These are phyloP conservation scores for Persicaria tinctoria DNA, from an alignment of 148 eudicot genomes.

Conservation along the genomic window DNA sequence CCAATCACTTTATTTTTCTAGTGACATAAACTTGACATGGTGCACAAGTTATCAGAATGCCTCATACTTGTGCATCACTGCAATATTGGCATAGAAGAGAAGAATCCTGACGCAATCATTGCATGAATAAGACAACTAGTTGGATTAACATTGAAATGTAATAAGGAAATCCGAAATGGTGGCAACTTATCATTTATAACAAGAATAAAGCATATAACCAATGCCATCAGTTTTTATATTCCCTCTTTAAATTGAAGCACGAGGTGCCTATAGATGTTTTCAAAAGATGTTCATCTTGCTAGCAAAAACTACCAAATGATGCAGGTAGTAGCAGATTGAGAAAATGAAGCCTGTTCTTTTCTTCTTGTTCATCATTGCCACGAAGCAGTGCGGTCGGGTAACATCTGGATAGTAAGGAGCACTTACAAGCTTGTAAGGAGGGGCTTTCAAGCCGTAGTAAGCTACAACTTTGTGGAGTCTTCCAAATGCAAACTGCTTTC, in stretches of 20 bases:
- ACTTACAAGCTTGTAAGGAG: conserved; percentile 88
- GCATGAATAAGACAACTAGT: neutral
- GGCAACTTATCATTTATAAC: neutral
- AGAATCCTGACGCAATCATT: neutral
- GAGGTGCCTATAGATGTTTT: neutral
- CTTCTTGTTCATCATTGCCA: neutral
- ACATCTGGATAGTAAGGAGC: neutral
- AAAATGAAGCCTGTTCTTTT: neutral
- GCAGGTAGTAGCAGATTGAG: neutral
- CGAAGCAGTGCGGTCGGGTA: neutral
- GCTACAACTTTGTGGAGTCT: conserved; percentile 38
- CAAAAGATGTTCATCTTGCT: neutral
- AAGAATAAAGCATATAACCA: too few relatives aligned
- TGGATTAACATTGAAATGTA: neutral
- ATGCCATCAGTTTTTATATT: too few relatives aligned
- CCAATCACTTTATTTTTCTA: neutral
- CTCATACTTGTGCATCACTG: neutral
- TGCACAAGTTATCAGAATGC: too few relatives aligned
- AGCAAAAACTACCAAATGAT: neutral
- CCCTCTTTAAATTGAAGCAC: neutral
- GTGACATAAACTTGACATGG: neutral
- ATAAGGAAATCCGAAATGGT: neutral
- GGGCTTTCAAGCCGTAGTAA: conserved; percentile 65
- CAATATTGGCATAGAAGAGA: neutral
- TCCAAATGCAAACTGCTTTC: conserved; percentile 17